Evolutionary conservation across 352 stramenopile species (phyloP).

Genomic region (Globisporangium radiosum): DNA sequence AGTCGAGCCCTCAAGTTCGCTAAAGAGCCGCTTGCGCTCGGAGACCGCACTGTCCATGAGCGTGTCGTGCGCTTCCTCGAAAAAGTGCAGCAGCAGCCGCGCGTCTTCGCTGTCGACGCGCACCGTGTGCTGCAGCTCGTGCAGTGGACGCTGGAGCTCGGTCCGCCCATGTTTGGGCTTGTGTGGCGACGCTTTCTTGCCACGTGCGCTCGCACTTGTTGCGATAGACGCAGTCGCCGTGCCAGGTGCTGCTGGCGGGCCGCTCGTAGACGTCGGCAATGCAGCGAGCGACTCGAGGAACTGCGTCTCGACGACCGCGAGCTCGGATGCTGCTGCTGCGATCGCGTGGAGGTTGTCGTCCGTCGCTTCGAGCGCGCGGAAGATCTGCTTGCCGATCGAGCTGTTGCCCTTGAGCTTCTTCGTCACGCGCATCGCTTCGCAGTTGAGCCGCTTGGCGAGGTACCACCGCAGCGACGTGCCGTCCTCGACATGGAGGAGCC

Average conservation of each 20-base stretch:
- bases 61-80: conserved; percentile 36
- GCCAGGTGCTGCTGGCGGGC: not conserved
- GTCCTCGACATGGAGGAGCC: conserved; percentile 71
- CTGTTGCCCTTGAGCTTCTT: conserved; percentile 88
- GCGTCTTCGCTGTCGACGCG: conserved; percentile 56
- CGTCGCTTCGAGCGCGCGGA: conserved; percentile 65
- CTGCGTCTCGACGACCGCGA: conserved; percentile 53
- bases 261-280: not conserved
- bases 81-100: conserved; percentile 74
- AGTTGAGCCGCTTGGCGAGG: conserved; percentile 79
- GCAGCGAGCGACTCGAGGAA: conserved; percentile 66
- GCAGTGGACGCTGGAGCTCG: not conserved
- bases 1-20: conserved; percentile 11
- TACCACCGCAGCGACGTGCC: conserved; percentile 83
- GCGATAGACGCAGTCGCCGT: not conserved
- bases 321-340: conserved; percentile 38
- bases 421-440: conserved; percentile 83
- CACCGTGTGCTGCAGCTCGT: not conserved
- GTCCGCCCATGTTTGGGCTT: conserved; percentile 7
- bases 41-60: not conserved
- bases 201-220: not conserved
- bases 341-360: conserved; percentile 52
- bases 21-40: conserved; percentile 54
- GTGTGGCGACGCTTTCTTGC: conserved; percentile 13
- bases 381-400: conserved; percentile 87